Conservation (phyloP, 106 monocot species). For the Dioscorea dumetorum region DNA sequence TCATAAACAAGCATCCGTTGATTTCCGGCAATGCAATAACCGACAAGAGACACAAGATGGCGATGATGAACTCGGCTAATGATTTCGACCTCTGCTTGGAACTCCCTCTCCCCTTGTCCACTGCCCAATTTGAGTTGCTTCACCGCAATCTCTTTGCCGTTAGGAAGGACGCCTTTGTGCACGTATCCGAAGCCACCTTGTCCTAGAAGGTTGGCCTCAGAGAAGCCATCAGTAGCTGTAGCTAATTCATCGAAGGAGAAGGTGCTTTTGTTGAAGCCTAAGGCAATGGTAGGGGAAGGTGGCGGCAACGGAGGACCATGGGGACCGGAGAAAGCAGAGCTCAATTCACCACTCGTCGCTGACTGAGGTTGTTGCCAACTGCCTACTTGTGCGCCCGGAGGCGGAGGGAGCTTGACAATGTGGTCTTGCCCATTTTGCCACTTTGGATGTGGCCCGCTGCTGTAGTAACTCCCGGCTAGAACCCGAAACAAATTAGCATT, state of each 20-base stretch:
- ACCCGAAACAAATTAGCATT: not conserved
- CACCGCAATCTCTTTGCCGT: constrained; percentile 74
- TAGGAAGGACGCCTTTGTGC: constrained; percentile 63
- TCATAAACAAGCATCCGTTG: constrained; percentile 85
- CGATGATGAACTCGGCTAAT: constrained; percentile 91
- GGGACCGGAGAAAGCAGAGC: constrained; percentile 39
- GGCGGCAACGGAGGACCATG: constrained; percentile 39
- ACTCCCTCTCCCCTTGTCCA: constrained; percentile 85
- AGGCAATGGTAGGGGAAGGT: constrained; percentile 24
- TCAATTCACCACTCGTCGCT: constrained; percentile 29
- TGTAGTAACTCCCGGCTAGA: constrained; percentile 19
- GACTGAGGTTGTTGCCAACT: constrained; percentile 18
- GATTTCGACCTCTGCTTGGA: constrained; percentile 91
- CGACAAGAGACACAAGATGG: constrained; percentile 79
- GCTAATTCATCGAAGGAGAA: constrained; percentile 76
- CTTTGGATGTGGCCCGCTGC: constrained; percentile 19
- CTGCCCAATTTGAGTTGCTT: constrained; percentile 76
- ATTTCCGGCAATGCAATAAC: constrained; percentile 62
- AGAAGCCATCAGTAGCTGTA: constrained; percentile 54
- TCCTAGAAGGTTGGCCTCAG: constrained; percentile 56
- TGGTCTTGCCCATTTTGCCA: constrained; percentile 34
- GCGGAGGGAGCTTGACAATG: constrained; percentile 26
- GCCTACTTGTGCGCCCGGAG: constrained; percentile 18
- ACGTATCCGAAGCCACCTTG: constrained; percentile 90
- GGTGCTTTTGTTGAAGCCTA: constrained; percentile 71